Evolutionary conservation across 2,329 filamentous ascomycete species (phyloP).

Genomic region (Alternaria alternata): DNA sequence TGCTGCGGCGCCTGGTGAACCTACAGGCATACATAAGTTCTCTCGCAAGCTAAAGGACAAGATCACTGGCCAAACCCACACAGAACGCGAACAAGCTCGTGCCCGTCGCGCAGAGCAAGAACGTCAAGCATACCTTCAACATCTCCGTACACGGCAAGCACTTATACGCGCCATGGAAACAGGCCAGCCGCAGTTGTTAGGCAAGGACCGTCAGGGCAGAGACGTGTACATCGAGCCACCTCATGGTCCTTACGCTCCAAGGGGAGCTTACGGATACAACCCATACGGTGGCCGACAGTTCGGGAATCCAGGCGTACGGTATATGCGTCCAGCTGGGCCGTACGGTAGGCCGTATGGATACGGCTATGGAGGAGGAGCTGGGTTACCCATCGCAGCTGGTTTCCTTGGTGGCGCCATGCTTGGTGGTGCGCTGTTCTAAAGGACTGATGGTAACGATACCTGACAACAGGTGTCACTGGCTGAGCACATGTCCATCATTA

Average conservation of each 20-base stretch:
- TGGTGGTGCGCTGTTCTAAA: conserved; percentile 40
- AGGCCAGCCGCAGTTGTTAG: conserved; percentile 64
- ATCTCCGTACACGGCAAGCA: conserved; percentile 60
- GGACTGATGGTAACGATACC: neutral
- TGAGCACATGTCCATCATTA: neutral
- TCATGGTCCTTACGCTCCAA: conserved; percentile 37
- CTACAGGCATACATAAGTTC: conserved; percentile 54
- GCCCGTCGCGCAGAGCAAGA: conserved; percentile 60
- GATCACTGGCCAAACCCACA: conserved; percentile 64
- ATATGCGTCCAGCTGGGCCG: conserved; percentile 57
- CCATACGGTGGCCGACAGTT: conserved; percentile 58
- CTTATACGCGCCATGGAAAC: conserved; percentile 62
- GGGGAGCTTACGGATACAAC: conserved; percentile 54
- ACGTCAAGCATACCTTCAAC: conserved; percentile 60
- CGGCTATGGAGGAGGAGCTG: conserved; percentile 51
- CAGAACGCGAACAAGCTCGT: conserved; percentile 60
- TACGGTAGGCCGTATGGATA: conserved; percentile 54
- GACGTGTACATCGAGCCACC: conserved; percentile 69
- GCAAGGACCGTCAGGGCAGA: conserved; percentile 61
- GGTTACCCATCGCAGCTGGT: conserved; percentile 46
- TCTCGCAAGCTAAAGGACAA: conserved; percentile 68
- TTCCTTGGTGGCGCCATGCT: conserved; percentile 46
- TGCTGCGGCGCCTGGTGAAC: conserved; percentile 19
- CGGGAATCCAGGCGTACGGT: conserved; percentile 58
- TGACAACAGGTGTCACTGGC: neutral